Evolutionary conservation across 495 filamentous ascomycete genomes (phyloP).

Genomic region (Amniculicola lignicola): DNA sequence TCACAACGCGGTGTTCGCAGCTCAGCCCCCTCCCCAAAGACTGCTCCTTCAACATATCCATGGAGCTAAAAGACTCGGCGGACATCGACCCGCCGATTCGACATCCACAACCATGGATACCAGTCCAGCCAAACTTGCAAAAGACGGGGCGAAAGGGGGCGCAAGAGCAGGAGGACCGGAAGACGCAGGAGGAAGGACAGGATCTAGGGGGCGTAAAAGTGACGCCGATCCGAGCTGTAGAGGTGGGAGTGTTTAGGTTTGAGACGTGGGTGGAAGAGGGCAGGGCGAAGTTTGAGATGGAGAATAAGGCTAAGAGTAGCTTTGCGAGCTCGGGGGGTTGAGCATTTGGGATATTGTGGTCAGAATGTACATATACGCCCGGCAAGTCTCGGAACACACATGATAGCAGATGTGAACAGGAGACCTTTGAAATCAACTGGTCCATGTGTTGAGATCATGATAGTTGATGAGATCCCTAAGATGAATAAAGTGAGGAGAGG

Average conservation of each 20-base stretch:
- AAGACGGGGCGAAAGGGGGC: conserved; percentile 30
- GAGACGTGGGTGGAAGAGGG: conserved; percentile 68
- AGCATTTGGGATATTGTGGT: neutral
- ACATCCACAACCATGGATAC: conserved; percentile 68
- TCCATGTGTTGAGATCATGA: no score
- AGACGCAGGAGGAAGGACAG: conserved; percentile 21
- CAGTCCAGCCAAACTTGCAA: conserved; percentile 50
- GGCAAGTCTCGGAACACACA: no score
- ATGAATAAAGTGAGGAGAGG: no score
- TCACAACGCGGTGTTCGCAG: conserved; percentile 55
- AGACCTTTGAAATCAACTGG: no score
- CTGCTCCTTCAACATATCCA: conserved; percentile 82
- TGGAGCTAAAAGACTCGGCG: conserved; percentile 74
- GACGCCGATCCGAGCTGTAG: conserved; percentile 56
- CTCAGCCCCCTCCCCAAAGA: conserved; percentile 65
- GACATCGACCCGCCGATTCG: conserved; percentile 65
- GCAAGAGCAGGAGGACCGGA: conserved; percentile 8
- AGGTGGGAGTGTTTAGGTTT: conserved; percentile 62
- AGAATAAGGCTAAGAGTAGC: conserved; percentile 1
- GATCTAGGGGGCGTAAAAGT: conserved; percentile 44
- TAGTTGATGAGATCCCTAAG: no score
- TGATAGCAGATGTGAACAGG: no score
- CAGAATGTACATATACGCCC: no score
- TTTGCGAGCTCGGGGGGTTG: conserved; percentile 19
- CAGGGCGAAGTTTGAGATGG: conserved; percentile 35